Evolutionary conservation across 1,284 basidiomycete species (phyloP), one percentile per base, ranked within the genome.

Genomic region (Leccinum griseonigrum): DNA sequence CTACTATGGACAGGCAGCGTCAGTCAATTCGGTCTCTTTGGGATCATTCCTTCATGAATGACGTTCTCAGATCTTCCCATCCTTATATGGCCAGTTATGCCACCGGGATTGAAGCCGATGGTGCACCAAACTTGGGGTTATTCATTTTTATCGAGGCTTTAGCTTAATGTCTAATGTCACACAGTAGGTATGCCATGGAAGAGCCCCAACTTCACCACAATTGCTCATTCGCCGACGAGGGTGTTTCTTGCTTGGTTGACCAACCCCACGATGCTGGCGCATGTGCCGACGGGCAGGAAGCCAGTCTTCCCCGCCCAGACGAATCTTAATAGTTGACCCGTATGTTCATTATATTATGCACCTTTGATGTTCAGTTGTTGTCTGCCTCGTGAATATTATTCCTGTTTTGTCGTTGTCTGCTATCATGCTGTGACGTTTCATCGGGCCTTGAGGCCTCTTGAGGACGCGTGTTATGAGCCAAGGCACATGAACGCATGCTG

Each of bases 401-500:
- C 14, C 3, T 54, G 16, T 61, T 56, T 16, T 58, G 11, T 57
- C 31, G 6, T 50, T 60, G 14, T 59, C 61, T 61, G 38, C 4
- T 40, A 8, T 57, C 26, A 16, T 65, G 56, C 54, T 50, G 34
- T 56, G 54, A 56, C 50, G 52, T 40, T 22, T 59, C 40, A 29
- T 18, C 28, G n/a, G 22, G 14, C 54, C 56, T 56, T 57, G 62
- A 54, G 32, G 38, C 48, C 22, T 53, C 56, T 56, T 57, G 62
- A 54, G 32, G 38, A 51, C 22, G 46, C 31, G 13, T 60, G 57
- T 22, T 57, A 57, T 22, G 43, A 46, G 61, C 48, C 59, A 34
- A 66, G 69, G 63, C 64, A 73, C 69, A 71, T 68, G 63, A 66
- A 63, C 60, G 58, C 70, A 72, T 62, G 67, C 58, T 60, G 58